Evolutionary conservation across 495 filamentous ascomycete genomes (phyloP), one percentile per base, ranked within the genome.

Genomic region (Penicillium bialowiezense): DNA sequence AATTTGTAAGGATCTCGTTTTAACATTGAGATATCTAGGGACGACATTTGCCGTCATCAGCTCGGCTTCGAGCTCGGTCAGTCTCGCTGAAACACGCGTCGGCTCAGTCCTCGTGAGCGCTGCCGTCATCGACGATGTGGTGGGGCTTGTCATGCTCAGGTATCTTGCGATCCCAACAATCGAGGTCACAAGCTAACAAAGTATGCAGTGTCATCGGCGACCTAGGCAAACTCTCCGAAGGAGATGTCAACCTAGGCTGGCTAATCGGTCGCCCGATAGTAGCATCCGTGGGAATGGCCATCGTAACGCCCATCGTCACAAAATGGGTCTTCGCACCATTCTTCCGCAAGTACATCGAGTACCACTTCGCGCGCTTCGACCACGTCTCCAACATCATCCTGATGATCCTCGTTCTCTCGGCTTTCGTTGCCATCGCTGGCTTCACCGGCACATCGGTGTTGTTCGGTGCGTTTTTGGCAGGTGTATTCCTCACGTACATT

Each of bases 41-140:
- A 69, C 65, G 0, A 69, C 66, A 1, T 69, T 69, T 36, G 58
- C 66, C 3, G 66, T 69, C 0, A 67, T 69, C 15, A 38, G 52
- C 2, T 69, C 66, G 4, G 56, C 64, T 0, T 59, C 66, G 0
- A 48, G 40, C 7, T 53, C 53, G 3, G 52, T 69, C 3, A 55
- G 62, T 41, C 57, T 69, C 5, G 51, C 55, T 0, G 57, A 69
- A 26, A 69, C 66, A 5, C 47, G 62, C 17, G 66, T 69, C 8
- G 66, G 66, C 2, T 63, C 66, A 2, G 47, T 69, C 2, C 61
- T 69, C 12, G 58, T 69, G 24, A 82, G 79, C 48, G 87, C 86
- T 2, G 89, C 88, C 18, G 84, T 92, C 68, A 80, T 93, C 57
- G 88, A 91, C 62, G 88, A 91, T 68, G 84, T 93, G 0, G 74